These are phyloP conservation scores for Tolypocladium paradoxum DNA, from an alignment of 2,329 filamentous ascomycete genomes.

Conservation along the genomic window DNA sequence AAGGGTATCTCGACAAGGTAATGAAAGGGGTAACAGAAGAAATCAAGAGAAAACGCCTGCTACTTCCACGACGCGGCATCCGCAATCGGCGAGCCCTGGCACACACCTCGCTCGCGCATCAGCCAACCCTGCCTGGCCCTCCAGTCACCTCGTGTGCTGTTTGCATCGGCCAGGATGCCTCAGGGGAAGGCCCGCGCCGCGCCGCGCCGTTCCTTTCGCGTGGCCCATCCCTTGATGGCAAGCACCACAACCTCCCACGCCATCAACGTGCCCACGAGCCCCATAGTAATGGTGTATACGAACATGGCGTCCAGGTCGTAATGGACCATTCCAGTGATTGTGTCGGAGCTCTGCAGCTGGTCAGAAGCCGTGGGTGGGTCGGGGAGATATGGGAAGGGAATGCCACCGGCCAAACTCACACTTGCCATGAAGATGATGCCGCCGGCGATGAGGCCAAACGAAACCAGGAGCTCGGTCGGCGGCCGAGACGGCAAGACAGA, in stretches of 20 bases:
- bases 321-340: slow-evolving; percentile 63
- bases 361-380: slow-evolving; percentile 6
- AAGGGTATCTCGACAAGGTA: background rate
- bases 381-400: background rate
- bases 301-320: slow-evolving; percentile 84
- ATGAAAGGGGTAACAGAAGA: background rate
- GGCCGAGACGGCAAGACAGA: slow-evolving; percentile 75
- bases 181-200: background rate
- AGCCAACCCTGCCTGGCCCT: background rate
- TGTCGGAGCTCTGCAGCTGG: slow-evolving; percentile 55
- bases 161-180: background rate
- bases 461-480: slow-evolving; percentile 76
- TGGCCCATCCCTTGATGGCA: slow-evolving; percentile 80
- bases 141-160: background rate
- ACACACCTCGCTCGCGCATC: background rate
- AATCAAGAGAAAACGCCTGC: background rate
- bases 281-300: slow-evolving; percentile 80
- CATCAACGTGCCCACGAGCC: slow-evolving; percentile 73
- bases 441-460: slow-evolving; percentile 80
- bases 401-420: slow-evolving; percentile 36
- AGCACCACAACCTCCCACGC: slow-evolving; percentile 70
- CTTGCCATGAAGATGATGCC: slow-evolving; percentile 90
- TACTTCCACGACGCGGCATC: background rate
- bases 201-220: slow-evolving; percentile 25
- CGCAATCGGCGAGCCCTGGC: background rate